Evolutionary conservation across 768 basidiomycete species (phyloP).

Genomic region (Tulasnella sp.): DNA sequence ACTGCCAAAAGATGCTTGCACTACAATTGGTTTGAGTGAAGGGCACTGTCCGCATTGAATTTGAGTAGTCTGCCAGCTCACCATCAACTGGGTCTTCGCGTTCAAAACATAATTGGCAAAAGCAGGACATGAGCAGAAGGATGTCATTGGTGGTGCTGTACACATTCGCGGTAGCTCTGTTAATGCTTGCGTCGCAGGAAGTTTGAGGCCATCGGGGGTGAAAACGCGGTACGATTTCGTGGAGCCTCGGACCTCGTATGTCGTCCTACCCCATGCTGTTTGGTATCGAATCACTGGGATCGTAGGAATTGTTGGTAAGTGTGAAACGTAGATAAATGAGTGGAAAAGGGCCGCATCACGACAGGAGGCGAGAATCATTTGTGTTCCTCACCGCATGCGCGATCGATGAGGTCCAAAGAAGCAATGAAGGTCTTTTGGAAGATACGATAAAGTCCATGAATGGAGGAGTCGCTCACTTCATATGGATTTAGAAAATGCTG

Average conservation of each 20-base stretch:
- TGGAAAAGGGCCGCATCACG: too few relatives aligned
- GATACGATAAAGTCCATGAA: slow-evolving; percentile 9
- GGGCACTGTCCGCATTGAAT: not conserved
- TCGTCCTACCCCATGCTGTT: slow-evolving; percentile 44
- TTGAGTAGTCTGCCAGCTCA: slow-evolving; percentile 23
- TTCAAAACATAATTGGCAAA: slow-evolving; percentile 55
- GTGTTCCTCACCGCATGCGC: slow-evolving; percentile 43
- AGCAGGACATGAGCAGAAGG: slow-evolving; percentile 66
- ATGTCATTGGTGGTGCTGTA: slow-evolving; percentile 21
- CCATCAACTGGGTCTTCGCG: slow-evolving; percentile 54
- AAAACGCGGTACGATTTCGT: slow-evolving; percentile 22
- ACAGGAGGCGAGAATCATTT: not conserved
- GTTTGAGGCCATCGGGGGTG: not conserved
- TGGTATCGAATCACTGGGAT: slow-evolving; percentile 51
- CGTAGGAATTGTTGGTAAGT: too few relatives aligned
- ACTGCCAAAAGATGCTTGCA: slow-evolving; percentile 74
- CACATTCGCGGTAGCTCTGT: not conserved
- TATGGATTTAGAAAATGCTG: too few relatives aligned
- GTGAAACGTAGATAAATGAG: too few relatives aligned
- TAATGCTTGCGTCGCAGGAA: not conserved
- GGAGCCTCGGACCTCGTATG: slow-evolving; percentile 61
- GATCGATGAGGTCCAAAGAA: slow-evolving; percentile 69
- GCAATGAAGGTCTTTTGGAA: slow-evolving; percentile 35
- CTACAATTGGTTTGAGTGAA: slow-evolving; percentile 30
- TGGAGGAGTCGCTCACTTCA: slow-evolving; percentile 13